phyloP scores from a whole-genome alignment of 495 filamentous ascomycete species.

The Penicillium angulare region DNA sequence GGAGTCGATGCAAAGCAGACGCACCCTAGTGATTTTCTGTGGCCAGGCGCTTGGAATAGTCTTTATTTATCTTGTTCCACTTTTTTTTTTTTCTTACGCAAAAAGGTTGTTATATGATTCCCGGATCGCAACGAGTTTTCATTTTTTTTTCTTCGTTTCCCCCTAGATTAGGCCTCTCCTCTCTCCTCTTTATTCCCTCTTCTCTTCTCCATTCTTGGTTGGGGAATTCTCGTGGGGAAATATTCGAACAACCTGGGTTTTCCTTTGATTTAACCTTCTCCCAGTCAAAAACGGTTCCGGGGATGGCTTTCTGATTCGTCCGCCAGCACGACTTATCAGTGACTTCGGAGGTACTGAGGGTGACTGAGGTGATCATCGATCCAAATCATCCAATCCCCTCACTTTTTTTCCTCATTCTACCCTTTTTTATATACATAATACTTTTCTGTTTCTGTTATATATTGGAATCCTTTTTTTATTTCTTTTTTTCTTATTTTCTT shows the following conservation, averaged over 20 bases:
- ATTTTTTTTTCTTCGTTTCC: conserved; percentile 22
- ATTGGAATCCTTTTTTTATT: neutral
- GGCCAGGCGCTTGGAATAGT: conserved; percentile 17
- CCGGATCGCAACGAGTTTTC: no score
- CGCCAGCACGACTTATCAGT: conserved; percentile 17
- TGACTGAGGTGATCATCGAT: conserved; percentile 26
- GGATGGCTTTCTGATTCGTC: conserved; percentile 24
- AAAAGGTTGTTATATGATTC: no score
- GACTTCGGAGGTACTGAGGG: conserved; percentile 23
- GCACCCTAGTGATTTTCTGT: conserved; percentile 16
- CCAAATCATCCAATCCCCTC: conserved; percentile 14
- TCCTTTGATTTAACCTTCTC: neutral
- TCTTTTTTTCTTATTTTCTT: conserved; percentile 3
- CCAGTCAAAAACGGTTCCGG: conserved; percentile 17
- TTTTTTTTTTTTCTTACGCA: conserved; percentile 8
- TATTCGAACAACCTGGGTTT: neutral
- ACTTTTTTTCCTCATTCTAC: neutral
- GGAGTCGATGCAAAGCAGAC: conserved; percentile 23
- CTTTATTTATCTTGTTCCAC: conserved; percentile 25
- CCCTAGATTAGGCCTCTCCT: conserved; percentile 6
- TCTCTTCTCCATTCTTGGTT: neutral
- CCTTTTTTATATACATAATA: conserved; percentile 1
- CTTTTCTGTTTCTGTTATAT: conserved; percentile 4
- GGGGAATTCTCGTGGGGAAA: neutral
- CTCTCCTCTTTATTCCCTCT: neutral